phyloP scores from a whole-genome alignment of 169 alveolate genomes.

The Perkinsus marinus region DNA sequence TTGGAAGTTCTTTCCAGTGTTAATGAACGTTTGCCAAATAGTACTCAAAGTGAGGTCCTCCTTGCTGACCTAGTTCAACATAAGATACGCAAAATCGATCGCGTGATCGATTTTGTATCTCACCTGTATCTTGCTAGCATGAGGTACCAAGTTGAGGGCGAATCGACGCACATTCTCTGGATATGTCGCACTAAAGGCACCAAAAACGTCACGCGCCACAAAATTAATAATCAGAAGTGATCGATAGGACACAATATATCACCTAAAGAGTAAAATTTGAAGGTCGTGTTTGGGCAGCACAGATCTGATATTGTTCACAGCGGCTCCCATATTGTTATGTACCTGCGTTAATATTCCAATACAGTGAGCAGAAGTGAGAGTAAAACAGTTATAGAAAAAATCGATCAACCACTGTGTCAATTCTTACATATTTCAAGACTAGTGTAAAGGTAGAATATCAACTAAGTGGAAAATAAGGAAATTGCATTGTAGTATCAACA shows the following conservation, averaged over 20 bases:
- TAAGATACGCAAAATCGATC: conserved; percentile 13
- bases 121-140: conserved; percentile 46
- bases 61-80: conserved; percentile 59
- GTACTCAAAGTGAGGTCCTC: conserved; percentile 89
- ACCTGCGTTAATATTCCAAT: neutral
- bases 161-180: conserved; percentile 67
- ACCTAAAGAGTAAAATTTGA: conserved; percentile 62
- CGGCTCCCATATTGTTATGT: neutral
- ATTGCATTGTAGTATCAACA: too few species aligned
- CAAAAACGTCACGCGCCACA: too few species aligned
- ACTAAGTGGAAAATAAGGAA: too few species aligned
- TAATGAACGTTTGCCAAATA: conserved; percentile 78
- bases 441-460: too few species aligned
- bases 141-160: conserved; percentile 67
- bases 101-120: neutral
- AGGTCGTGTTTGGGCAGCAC: conserved; percentile 40
- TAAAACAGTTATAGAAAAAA: too few species aligned
- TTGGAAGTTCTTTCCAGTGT: too few species aligned
- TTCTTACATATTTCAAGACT: too few species aligned
- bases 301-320: conserved; percentile 42
- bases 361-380: neutral
- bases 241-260: too few species aligned
- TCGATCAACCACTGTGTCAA: too few species aligned
- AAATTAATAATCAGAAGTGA: too few species aligned
- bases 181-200: conserved; percentile 68